A percentile compares a stretch with the other conserved stretches of the same genome.
Conservation (phyloP, 202 grass and related monocot genomes). For the Setaria italica region DNA sequence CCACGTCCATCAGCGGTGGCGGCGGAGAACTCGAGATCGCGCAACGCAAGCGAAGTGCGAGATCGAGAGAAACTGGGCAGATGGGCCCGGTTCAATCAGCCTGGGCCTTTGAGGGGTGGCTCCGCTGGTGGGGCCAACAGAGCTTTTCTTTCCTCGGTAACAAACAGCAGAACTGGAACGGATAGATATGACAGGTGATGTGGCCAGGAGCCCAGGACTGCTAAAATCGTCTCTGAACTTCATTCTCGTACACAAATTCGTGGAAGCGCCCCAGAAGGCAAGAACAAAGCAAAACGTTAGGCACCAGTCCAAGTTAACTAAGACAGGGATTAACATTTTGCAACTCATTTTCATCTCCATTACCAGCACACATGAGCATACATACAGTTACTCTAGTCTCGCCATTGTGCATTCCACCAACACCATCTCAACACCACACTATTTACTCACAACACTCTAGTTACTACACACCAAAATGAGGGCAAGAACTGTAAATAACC, state of each 20-base stretch:
- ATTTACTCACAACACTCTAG: slow-evolving; percentile 10
- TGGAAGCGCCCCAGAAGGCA: not conserved
- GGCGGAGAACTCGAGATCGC: too few relatives aligned
- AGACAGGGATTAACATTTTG: not conserved
- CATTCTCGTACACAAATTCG: not conserved
- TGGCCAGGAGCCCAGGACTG: not conserved
- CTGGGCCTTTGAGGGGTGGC: too few relatives aligned
- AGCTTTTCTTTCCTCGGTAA: too few relatives aligned
- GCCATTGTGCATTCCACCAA: not conserved
- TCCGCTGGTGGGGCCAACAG: too few relatives aligned
- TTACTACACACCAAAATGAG: not conserved
- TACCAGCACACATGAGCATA: not conserved
- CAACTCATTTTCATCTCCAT: not conserved
- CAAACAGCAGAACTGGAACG: not conserved
- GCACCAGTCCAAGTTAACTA: not conserved
- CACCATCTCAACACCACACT: not conserved
- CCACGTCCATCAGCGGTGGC: too few relatives aligned
- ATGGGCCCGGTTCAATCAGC: too few relatives aligned
- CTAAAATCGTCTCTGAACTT: not conserved
- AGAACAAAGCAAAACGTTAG: not conserved
- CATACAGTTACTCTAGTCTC: not conserved
- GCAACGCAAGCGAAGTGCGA: too few relatives aligned
- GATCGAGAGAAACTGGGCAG: too few relatives aligned
- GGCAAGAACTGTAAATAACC: not conserved
- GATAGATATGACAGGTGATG: not conserved